Evolutionary conservation across 2,329 filamentous ascomycete genomes (phyloP).

Genomic region (Lomentospora prolificans): DNA sequence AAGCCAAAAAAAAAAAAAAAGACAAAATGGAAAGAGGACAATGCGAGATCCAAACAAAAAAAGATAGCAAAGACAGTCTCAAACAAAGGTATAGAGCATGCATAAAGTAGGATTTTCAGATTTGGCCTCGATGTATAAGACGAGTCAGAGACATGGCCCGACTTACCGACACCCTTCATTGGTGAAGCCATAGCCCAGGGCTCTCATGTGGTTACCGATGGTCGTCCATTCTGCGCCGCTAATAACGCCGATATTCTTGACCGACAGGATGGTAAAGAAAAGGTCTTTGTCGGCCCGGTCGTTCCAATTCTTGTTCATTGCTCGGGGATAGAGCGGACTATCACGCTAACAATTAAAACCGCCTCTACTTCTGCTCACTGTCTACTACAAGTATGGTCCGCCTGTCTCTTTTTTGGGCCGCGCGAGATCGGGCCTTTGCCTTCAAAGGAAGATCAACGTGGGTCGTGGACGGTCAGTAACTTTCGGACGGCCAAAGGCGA

Average conservation of each 20-base stretch:
- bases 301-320: conserved; percentile 52
- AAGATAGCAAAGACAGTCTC: neutral
- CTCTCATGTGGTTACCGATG: conserved; percentile 51
- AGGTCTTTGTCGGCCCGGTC: conserved; percentile 53
- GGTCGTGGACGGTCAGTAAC: no score
- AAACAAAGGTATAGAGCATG: neutral
- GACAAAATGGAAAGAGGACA: neutral
- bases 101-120: neutral
- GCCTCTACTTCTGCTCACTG: neutral
- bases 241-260: conserved; percentile 55
- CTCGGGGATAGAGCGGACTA: conserved; percentile 15
- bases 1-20: neutral
- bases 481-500: neutral
- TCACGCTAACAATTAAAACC: neutral
- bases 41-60: conserved; percentile 1
- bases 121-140: no score
- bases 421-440: no score
- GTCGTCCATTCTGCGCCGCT: conserved; percentile 52
- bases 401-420: no score
- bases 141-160: neutral
- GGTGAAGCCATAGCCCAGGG: conserved; percentile 50
- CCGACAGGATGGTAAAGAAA: conserved; percentile 52
- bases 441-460: no score
- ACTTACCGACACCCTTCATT: conserved; percentile 56
- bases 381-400: neutral